A percentile compares a stretch with the other conserved stretches of the same genome.
phyloP scores from a whole-genome alignment of 495 filamentous ascomycete genomes.

The Penicillium diatomitis region DNA sequence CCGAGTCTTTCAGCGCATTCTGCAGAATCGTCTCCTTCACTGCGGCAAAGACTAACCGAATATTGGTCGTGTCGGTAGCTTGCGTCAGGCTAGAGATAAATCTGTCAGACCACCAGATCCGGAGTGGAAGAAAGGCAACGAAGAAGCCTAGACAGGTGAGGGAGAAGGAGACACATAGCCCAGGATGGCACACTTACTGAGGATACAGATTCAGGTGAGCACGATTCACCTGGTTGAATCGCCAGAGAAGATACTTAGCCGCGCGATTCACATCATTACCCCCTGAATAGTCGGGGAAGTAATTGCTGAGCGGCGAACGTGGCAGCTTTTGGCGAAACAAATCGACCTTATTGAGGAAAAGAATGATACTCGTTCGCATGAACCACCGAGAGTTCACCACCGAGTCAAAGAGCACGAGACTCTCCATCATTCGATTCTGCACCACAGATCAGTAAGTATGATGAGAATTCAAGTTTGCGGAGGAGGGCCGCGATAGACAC shows the following conservation, averaged over 20 bases:
- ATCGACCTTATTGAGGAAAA: slow-evolving; percentile 98
- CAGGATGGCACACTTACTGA: slow-evolving; percentile 58
- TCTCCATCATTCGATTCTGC: slow-evolving; percentile 99
- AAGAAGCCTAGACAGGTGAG: too few species aligned
- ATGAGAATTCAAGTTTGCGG: background rate
- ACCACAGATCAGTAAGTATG: background rate
- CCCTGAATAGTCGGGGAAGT: slow-evolving; percentile 96
- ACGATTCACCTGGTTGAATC: slow-evolving; percentile 97
- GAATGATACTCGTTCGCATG: slow-evolving; percentile 94
- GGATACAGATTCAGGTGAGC: slow-evolving; percentile 95
- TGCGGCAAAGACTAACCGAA: slow-evolving; percentile 92
- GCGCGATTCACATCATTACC: slow-evolving; percentile 96
- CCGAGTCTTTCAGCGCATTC: slow-evolving; percentile 95
- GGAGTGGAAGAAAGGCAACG: too few species aligned
- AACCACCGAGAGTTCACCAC: slow-evolving; percentile 99
- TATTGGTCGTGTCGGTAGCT: slow-evolving; percentile 97
- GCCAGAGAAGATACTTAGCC: slow-evolving; percentile 94
- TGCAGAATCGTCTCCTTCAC: slow-evolving; percentile 98
- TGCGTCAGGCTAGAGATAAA: slow-evolving; percentile 67
- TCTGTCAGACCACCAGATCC: too few species aligned
- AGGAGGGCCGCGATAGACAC: background rate
- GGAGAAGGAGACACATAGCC: too few species aligned
- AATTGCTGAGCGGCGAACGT: slow-evolving; percentile 79
- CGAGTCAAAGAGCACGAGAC: slow-evolving; percentile 92
- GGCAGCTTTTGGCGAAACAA: slow-evolving; percentile 91